Percentiles rank a stretch among this genome's conserved stretches.
Conservation (phyloP, 495 filamentous ascomycete genomes). For the Neurospora tetrasperma region DNA sequence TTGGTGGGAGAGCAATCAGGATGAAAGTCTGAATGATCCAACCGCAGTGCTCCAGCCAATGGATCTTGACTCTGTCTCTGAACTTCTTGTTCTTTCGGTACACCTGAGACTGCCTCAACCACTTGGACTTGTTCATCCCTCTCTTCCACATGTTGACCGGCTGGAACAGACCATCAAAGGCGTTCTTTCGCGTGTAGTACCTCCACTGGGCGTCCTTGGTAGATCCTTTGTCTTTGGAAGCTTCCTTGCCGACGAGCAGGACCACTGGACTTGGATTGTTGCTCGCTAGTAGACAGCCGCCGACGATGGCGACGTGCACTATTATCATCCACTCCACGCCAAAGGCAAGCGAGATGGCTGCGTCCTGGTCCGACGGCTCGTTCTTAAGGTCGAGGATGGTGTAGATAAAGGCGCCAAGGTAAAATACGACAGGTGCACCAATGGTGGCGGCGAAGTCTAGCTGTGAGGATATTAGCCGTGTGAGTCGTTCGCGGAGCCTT, state of each 20-base stretch:
- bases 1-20: constrained; percentile 24
- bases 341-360: constrained; percentile 34
- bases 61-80: neutral
- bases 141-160: constrained; percentile 5
- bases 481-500: neutral
- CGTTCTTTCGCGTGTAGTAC: neutral
- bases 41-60: neutral
- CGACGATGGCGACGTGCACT: constrained; percentile 7
- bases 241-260: neutral
- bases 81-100: neutral
- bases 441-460: constrained; percentile 35
- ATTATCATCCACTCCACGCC: constrained; percentile 28
- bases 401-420: constrained; percentile 34
- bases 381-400: constrained; percentile 26
- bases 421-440: constrained; percentile 39
- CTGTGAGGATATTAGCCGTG: neutral
- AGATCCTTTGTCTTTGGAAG: neutral
- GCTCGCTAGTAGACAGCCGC: constrained; percentile 3
- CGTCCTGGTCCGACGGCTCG: constrained; percentile 32
- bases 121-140: constrained; percentile 3
- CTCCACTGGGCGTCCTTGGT: neutral
- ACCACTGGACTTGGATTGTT: constrained; percentile 5
- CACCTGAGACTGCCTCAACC: neutral
- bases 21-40: neutral
- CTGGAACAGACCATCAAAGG: neutral